These are phyloP conservation scores for Entomortierella chlamydospora DNA, from an alignment of 192 early-diverging fungal species.

Conservation along the genomic window DNA sequence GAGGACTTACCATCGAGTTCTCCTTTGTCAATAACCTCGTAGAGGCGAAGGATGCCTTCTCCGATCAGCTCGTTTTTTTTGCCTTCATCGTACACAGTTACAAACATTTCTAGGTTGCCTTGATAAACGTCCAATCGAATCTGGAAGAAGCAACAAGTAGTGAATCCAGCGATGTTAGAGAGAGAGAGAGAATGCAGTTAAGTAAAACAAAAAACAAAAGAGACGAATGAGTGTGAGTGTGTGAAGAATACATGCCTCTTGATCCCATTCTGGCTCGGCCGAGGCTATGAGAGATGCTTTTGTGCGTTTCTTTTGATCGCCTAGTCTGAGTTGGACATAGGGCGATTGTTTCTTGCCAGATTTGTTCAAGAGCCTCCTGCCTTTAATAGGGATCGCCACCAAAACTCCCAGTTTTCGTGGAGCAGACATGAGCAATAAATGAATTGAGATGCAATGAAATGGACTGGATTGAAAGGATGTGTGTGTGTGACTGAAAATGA, in stretches of 20 bases:
- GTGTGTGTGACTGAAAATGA: neutral
- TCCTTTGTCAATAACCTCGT: constrained; percentile 52
- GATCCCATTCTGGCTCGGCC: constrained; percentile 53
- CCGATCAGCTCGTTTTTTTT: constrained; percentile 48
- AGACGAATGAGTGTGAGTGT: too few relatives aligned
- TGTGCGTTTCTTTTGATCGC: constrained; percentile 46
- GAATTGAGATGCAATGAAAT: too few relatives aligned
- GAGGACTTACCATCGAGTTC: constrained; percentile 43
- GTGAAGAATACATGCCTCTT: constrained; percentile 46
- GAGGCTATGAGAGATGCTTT: constrained; percentile 48
- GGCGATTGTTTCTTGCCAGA: constrained; percentile 44
- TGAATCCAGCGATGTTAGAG: too few relatives aligned
- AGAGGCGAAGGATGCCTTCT: constrained; percentile 34
- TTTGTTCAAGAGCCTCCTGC: constrained; percentile 40
- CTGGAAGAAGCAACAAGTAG: too few relatives aligned
- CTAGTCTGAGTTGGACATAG: constrained; percentile 38
- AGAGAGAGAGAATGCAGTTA: too few relatives aligned
- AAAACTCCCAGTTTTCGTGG: constrained; percentile 39
- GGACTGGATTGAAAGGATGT: too few relatives aligned
- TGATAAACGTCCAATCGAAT: constrained; percentile 48
- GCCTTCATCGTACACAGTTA: constrained; percentile 32
- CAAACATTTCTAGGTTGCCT: constrained; percentile 31
- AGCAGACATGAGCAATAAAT: neutral
- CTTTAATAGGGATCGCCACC: constrained; percentile 52
- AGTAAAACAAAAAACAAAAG: neutral